Base-by-base conservation (phyloP, 768 basidiomycete species). In the Leccinum truebloodii region DNA sequence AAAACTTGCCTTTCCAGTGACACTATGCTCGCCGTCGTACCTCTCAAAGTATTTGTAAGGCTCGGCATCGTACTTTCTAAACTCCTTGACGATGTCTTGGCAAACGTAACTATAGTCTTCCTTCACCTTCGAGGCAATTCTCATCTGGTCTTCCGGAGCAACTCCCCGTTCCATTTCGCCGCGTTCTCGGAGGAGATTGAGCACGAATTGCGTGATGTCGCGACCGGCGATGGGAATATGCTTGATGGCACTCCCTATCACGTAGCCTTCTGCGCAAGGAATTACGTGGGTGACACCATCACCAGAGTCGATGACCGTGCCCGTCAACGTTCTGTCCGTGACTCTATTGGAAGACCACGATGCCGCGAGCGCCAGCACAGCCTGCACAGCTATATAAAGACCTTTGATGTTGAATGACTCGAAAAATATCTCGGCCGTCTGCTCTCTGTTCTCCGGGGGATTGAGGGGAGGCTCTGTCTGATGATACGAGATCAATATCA, bases 211-310 rank as follows among this genome's bases (percentile, higher is more conserved):
- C 10, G 94, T 86, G 76, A 99, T 97, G 74, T 98, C 96, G 64
- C 96, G 91, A 13, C 97, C 97, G 34, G 96, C 97, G 69, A 98
- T 96, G 54, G 97, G 97, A 70, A 99, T 95, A 71, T 98, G 94
- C 76, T 98, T 98, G 83, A 99, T 98, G 1, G 95, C 92, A 68
- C 93, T 95, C 24, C 97, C 97, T 70, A 99, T 98, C 66, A 99
- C 97, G 74, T 98, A 99, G 50, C 97, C 97, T 71, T 98, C 97
- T 26, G 96, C 96, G 58, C 85, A 88, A 57, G 91, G 90, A 71
- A 98, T 98, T 60, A 98, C 96, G 77, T 98, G 97, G 4, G 97
- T 98, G 46, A 99, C 97, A 80, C 97, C 97, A 73, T 99, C 97
- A 59, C 97, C 97, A 35, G 96, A 98, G 76, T 98, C 97, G 71